Conservation (phyloP, 2,329 filamentous ascomycete genomes). For the Xylariaceae sp. region DNA sequence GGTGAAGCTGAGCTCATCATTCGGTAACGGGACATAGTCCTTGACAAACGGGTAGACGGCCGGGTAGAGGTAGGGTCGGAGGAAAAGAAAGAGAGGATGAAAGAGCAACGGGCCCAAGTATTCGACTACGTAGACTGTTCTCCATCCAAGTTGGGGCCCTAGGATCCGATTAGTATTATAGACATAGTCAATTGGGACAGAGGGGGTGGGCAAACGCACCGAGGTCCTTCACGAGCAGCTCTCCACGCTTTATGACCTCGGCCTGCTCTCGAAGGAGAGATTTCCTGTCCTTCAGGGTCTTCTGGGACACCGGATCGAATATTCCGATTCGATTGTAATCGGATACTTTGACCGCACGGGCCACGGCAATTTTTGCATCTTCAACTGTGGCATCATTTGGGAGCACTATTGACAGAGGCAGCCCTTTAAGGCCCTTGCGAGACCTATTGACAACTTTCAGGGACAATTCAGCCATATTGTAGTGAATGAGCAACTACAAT, state of each 20-base stretch:
- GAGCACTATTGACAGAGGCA: conserved; percentile 56
- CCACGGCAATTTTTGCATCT: conserved; percentile 60
- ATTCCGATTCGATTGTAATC: conserved; percentile 66
- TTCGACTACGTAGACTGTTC: conserved; percentile 91
- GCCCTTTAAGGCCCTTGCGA: conserved; percentile 48
- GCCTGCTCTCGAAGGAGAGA: conserved; percentile 54
- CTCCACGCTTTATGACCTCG: conserved; percentile 51
- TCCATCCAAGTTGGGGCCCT: conserved; percentile 91
- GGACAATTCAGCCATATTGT: conserved; percentile 31
- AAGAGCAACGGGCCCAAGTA: conserved; percentile 91
- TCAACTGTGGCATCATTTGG: conserved; percentile 58
- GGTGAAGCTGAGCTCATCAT: conserved; percentile 58
- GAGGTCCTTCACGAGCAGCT: conserved; percentile 88
- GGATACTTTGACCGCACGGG: conserved; percentile 51
- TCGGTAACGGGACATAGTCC: conserved; percentile 41
- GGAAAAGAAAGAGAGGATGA: conserved; percentile 72
- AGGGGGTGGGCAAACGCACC: conserved; percentile 56
- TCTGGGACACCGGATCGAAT: conserved; percentile 62
- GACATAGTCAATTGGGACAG: conserved; percentile 1
- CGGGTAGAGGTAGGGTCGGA: conserved; percentile 74
- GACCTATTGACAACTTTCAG: conserved; percentile 36
- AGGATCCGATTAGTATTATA: conserved; percentile 25
- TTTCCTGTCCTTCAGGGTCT: conserved; percentile 65
- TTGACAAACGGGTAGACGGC: conserved; percentile 47
- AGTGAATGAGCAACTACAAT: too few species aligned